These are phyloP conservation scores for Magnolia sinica DNA, from an alignment of 164 flowering plant genomes.

Conservation along the genomic window DNA sequence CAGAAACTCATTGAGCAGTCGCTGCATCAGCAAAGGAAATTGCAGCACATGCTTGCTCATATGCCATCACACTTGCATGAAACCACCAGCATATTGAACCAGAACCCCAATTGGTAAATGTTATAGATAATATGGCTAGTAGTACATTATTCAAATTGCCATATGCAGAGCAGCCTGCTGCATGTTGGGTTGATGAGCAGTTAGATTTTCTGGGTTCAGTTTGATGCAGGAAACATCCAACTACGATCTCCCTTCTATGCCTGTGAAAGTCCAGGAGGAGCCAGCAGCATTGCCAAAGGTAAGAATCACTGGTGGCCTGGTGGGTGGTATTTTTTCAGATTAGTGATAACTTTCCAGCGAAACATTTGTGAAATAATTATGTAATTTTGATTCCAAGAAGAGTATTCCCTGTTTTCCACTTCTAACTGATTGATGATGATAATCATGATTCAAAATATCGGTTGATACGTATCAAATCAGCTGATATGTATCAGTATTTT, in stretches of 20 bases:
- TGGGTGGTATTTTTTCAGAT: background rate
- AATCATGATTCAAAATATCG: background rate
- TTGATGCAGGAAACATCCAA: constrained; percentile 26
- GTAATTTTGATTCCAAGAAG: background rate
- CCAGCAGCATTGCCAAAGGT: constrained; percentile 51
- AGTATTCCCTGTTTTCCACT: background rate
- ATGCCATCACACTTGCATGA: constrained; percentile 43
- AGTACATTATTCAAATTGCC: background rate
- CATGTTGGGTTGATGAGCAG: background rate
- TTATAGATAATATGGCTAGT: background rate
- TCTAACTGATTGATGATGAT: background rate
- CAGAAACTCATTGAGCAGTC: constrained; percentile 79
- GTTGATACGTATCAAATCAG: background rate
- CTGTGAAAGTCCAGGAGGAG: constrained; percentile 42
- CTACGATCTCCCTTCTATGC: constrained; percentile 20
- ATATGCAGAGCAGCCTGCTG: background rate
- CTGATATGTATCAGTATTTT: background rate
- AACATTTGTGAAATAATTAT: background rate
- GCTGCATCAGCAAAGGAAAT: constrained; percentile 65
- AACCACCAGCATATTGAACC: constrained; percentile 18
- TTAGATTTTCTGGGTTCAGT: constrained; percentile 25
- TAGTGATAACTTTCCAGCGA: background rate
- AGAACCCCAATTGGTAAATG: constrained; percentile 31
- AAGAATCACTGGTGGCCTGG: constrained; percentile 3
- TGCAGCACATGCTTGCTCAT: constrained; percentile 60